Percentiles rank a stretch among this genome's conserved stretches.
Evolutionary conservation across 1,139 yeast species (phyloP).

Genomic region (Yamadazyma dushanensis): DNA sequence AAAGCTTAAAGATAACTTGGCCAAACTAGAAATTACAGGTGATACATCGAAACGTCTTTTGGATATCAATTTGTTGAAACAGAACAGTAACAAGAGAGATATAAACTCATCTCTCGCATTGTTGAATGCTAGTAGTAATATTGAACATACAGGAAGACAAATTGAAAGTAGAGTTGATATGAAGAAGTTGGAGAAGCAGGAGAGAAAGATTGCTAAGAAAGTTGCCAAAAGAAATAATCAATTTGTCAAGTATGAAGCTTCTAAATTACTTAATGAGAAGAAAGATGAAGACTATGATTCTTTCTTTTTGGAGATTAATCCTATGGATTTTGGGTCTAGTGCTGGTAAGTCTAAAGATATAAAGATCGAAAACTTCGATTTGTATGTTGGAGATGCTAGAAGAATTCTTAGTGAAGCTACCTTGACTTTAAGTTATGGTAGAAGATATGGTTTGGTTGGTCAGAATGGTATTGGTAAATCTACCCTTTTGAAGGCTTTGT

Average conservation of each 20-base stretch:
- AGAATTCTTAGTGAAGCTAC: conserved; percentile 89
- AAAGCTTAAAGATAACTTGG: conserved; percentile 67
- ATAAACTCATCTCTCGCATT: conserved; percentile 70
- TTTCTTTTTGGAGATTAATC: conserved; percentile 92
- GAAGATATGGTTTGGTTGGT: conserved; percentile 96
- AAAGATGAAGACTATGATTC: conserved; percentile 83
- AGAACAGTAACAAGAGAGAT: conserved; percentile 67
- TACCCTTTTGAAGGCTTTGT: conserved; percentile 82
- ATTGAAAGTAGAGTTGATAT: conserved; percentile 94
- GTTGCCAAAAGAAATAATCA: conserved; percentile 91
- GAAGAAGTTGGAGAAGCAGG: conserved; percentile 96
- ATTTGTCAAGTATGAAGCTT: conserved; percentile 90
- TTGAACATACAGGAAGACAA: conserved; percentile 88
- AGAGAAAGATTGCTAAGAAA: conserved; percentile 93
- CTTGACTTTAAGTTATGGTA: conserved; percentile 84
- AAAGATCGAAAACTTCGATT: conserved; percentile 87
- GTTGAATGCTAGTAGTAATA: conserved; percentile 74
- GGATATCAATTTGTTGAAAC: conserved; percentile 62
- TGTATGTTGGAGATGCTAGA: conserved; percentile 93
- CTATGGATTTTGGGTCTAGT: conserved; percentile 85
- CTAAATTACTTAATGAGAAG: conserved; percentile 69
- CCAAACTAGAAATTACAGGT: conserved; percentile 67
- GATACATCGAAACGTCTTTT: conserved; percentile 80
- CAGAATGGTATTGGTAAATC: conserved; percentile 99
- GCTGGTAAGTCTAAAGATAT: conserved; percentile 96